Base-by-base conservation (phyloP, 768 basidiomycete species). In the Russula lepida region DNA sequence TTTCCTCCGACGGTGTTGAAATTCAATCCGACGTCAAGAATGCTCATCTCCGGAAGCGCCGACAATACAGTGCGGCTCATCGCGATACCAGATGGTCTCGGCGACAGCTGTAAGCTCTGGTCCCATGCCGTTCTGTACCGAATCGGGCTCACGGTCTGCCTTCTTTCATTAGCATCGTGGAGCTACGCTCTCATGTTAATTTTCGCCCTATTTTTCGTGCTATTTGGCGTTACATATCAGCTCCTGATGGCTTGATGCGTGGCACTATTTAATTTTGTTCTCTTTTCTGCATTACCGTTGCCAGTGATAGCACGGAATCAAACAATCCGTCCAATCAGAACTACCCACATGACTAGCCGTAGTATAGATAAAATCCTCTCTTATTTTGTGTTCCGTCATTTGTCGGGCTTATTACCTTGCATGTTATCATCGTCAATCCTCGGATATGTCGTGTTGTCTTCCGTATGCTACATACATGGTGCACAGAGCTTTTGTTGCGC, bases 1-100 rank as follows among this genome's bases (percentile, higher is more conserved):
- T 93, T 98, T 72, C 90, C 97, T 4, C 84, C 91, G 6, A 98
- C 97, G 1, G 84, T 89, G 4, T 74, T 99, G 58, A 82, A 82
- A 60, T 99, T 99, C 78, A 95, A 88, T 70, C 87, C 93, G 1
- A 78, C 84, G 6, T 85, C 87, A 13, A 83, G 78, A n/a, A 66
- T 95, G 13, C 79, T 99, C 4, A 81, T 95, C 21, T 92, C 92
- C 6, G 95, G 89, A 19, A 93, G 93, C 67, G 89, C 91, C 8
- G 95, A 98, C 74, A 93, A 90, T 71, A 84, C 88, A 2, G 75
- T 98, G 21, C 83, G 95, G 30, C 76, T 93, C 46, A 81, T 95
- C 32, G 78, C 76, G n/a, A 82, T 94, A 5, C 92, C 92, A 9
- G 75, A 77, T 46, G 74, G 74, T 13, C 70, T 80, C 28, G 78